Percentiles rank a stretch among this genome's conserved stretches.
These are phyloP conservation scores for Solanum virginianum DNA, from an alignment of 257 asterid species.

Conservation along the genomic window DNA sequence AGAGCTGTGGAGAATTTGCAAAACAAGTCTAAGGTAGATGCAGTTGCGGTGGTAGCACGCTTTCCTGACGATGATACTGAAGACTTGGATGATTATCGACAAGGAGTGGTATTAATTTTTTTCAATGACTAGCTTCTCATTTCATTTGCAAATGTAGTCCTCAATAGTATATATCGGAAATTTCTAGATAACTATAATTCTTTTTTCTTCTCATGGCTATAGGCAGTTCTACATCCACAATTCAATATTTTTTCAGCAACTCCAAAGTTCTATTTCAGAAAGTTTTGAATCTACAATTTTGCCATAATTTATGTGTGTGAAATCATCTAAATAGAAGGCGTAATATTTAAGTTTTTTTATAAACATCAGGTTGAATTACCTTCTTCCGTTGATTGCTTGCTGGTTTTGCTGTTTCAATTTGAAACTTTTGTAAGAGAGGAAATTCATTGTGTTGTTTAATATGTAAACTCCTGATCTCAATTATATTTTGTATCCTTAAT, in stretches of 20 bases:
- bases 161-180: not conserved
- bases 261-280: not conserved
- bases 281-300: not conserved
- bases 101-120: slow-evolving; percentile 43
- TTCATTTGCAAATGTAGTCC: not conserved
- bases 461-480: not conserved
- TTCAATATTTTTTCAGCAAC: not conserved
- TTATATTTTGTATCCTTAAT: not conserved
- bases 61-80: slow-evolving; percentile 77
- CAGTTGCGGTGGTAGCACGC: slow-evolving; percentile 82
- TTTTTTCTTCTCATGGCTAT: not conserved
- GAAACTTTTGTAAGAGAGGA: not conserved
- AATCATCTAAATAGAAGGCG: not conserved
- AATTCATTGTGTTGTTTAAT: not conserved
- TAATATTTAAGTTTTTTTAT: not conserved
- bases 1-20: slow-evolving; percentile 61
- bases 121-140: not conserved
- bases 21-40: slow-evolving; percentile 44
- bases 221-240: not conserved
- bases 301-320: not conserved
- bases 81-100: slow-evolving; percentile 54
- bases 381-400: not conserved
- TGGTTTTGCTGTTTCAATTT: not conserved
- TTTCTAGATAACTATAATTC: not conserved
- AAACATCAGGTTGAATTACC: not conserved